Evolutionary conservation across 2,329 filamentous ascomycete genomes (phyloP), one percentile per base, ranked within the genome.

Genomic region (Fusarium sp.): DNA sequence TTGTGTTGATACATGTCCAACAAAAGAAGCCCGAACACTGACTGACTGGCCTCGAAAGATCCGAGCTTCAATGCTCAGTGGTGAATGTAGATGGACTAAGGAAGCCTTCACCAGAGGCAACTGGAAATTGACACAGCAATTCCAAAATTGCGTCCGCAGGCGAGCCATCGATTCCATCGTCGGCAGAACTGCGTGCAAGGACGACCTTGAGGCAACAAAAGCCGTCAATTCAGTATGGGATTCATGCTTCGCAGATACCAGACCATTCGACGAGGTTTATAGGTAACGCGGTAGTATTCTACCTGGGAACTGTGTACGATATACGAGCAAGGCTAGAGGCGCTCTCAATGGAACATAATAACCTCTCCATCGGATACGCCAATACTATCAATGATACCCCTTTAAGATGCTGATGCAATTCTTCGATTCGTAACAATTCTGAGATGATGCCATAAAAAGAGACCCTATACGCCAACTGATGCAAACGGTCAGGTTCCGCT

Each of bases 141-240:
- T 98, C 80, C 96, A 99, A 77, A 89, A 94, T 75, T 99, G 96
- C 80, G 95, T 99, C 55, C 87, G 94, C 65, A 84, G 88, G 76
- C 86, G 96, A 73, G 96, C 96, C 13, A 89, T 93, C 34, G 82
- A 92, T 72, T 97, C 93, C 23, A 89, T 99, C 73, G 87, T 89
- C 83, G 90, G 88, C 34, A 86, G 96, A 66, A 93, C 94, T 18
- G 86, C 87, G 48, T 96, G 94, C 78, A 93, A 92, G 79, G 92
- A 97, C 80, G 90, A 97, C 74, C 89, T 90, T 16, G 93, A 98
- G 72, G 96, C 96, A 6, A 88, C 89, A 54, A 93, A 92, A 82
- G 90, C 97, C 27, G 93, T 99, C 61, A 96, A 98, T 80, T 91
- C 97, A 80, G 96, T 99, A n/a, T 99, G 95, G 93, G 94, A 97